Evolutionary conservation across 2,329 filamentous ascomycete genomes (phyloP).

Genomic region (Ceratocystis papillata): DNA sequence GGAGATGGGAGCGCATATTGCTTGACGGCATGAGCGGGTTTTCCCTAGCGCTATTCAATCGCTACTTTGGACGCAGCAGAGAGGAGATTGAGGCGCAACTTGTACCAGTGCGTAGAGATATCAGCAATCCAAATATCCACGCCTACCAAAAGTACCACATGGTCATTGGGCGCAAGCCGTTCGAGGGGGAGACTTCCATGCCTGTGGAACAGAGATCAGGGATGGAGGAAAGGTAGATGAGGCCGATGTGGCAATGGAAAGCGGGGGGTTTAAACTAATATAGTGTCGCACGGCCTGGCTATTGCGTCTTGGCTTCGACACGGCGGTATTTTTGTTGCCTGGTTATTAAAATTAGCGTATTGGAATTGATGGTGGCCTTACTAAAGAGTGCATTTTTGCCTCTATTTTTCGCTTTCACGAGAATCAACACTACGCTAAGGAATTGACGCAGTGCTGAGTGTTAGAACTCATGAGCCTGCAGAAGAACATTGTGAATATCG

Average conservation of each 20-base stretch:
- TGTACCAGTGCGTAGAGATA: conserved; percentile 39
- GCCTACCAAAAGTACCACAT: conserved; percentile 42
- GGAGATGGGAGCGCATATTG: conserved; percentile 38
- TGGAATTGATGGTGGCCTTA: too few relatives aligned
- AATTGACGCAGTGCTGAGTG: too few relatives aligned
- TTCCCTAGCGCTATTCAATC: conserved; percentile 35
- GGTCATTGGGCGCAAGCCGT: conserved; percentile 43
- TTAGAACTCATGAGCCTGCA: too few relatives aligned
- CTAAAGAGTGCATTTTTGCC: too few relatives aligned
- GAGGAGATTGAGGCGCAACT: conserved; percentile 44
- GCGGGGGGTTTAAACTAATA: not conserved
- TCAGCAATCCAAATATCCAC: conserved; percentile 39
- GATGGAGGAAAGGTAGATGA: not conserved
- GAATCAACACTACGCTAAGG: too few relatives aligned
- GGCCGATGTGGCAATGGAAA: not conserved
- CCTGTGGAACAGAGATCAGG: not conserved
- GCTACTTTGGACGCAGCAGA: conserved; percentile 34
- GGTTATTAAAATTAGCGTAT: too few relatives aligned
- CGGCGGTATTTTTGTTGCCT: too few relatives aligned
- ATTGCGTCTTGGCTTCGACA: too few relatives aligned
- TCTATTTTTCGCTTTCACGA: too few relatives aligned
- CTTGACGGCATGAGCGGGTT: conserved; percentile 38
- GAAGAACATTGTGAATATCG: too few relatives aligned
- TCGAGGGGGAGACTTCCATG: conserved; percentile 25
- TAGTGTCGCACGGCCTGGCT: too few relatives aligned